A percentile compares a stretch with the other conserved stretches of the same genome.
phyloP scores from a whole-genome alignment of 129 eudicot species.

The Glebionis coronaria region DNA sequence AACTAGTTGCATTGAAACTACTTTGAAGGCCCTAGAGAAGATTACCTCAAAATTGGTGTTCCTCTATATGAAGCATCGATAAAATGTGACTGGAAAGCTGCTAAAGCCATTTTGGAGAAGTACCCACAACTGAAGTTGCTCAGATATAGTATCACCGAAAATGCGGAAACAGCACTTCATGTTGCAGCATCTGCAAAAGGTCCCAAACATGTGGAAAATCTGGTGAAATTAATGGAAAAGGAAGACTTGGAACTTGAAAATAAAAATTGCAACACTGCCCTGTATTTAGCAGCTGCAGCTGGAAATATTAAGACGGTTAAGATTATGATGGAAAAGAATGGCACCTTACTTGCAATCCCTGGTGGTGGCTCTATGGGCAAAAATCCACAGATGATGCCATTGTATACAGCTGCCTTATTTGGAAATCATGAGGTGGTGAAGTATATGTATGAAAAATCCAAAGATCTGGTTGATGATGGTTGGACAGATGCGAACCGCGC shows the following conservation, averaged over 20 bases:
- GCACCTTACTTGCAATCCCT: background rate
- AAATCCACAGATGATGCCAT: constrained; percentile 8
- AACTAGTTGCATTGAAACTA: constrained; percentile 11
- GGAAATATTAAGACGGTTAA: constrained; percentile 27
- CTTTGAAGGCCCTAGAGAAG: constrained; percentile 8
- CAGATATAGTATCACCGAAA: constrained; percentile 26
- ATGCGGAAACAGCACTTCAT: constrained; percentile 47
- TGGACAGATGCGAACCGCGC: constrained; percentile 15
- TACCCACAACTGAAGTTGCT: constrained; percentile 2
- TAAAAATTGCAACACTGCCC: constrained; percentile 28
- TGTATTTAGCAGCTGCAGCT: constrained; percentile 39
- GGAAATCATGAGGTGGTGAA: constrained; percentile 31
- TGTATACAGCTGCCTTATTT: constrained; percentile 31
- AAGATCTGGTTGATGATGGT: background rate
- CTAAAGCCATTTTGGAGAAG: constrained; percentile 17
- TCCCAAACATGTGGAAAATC: constrained; percentile 11
- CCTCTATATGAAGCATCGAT: constrained; percentile 34
- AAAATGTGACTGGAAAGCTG: constrained; percentile 37
- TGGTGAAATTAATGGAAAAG: constrained; percentile 29
- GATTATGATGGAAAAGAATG: constrained; percentile 22
- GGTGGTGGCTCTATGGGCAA: background rate
- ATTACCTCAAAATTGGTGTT: constrained; percentile 11
- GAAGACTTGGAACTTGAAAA: constrained; percentile 28
- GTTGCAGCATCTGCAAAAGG: constrained; percentile 43
- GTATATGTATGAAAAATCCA: constrained; percentile 20